Evolutionary conservation across 1,139 yeast species (phyloP), one percentile per base, ranked within the genome.

Genomic region (Candida sanyaensis): DNA sequence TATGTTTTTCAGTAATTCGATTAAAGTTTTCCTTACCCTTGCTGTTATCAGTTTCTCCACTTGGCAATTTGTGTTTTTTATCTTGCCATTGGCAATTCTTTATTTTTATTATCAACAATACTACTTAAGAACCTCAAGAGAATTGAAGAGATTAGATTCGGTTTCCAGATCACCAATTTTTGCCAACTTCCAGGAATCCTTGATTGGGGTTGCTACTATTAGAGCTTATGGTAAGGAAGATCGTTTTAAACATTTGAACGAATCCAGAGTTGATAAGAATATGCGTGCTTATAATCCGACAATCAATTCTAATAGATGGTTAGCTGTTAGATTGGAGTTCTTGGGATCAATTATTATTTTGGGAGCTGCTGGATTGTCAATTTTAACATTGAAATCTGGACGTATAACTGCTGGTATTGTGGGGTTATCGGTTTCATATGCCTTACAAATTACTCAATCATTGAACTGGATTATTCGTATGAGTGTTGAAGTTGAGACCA

Each of bases 401-500:
- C 66, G 73, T 29, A 76, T 91, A 38, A 81, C 92, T 23, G 91
- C 97, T 13, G 98, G 98, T 69, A 72, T 88, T 64, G 92, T 92
- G 62, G 99, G 98, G 76, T 77, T 93, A 58, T 88, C 97, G 24
- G 88, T 93, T 55, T 87, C 96, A 41, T 93, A 93, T 65, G 93
- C 98, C 4, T 77, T 93, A 56, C 96, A 91, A 67, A 80, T 91
- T 52, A 93, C 98, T 0, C 97, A 92, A 68, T 80, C 96, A 0
- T 79, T 93, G 68, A 92, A 92, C 68, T 92, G 98, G 98, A 90
- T 92, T 67, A 97, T 93, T 32, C 80, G 98, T 70, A 92, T 92
- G 98, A 90, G 97, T 0, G 98, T 92, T 47, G 98, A 92, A 61
- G 96, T 93, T 45, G 99, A 93, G 65, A 90, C 97, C 10, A 92